Evolutionary conservation across 345 rosid species (phyloP).

Genomic region (Brassica carinata): DNA sequence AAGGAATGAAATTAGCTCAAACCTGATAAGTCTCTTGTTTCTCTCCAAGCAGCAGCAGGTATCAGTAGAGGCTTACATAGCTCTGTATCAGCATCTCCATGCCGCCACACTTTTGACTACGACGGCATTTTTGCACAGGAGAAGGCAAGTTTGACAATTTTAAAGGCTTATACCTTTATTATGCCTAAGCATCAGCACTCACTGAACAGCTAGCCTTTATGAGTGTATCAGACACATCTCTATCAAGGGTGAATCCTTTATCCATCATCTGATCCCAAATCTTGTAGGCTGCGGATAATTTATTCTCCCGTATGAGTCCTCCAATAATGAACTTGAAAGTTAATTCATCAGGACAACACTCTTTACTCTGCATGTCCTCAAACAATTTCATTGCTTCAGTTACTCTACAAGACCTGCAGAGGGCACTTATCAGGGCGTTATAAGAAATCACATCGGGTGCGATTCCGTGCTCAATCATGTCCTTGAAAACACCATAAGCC

Average conservation of each 20-base stretch:
- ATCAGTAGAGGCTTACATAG: conserved; percentile 12
- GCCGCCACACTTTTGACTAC: conserved; percentile 7
- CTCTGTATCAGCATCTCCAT: conserved; percentile 20
- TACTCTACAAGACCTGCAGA: conserved; percentile 66
- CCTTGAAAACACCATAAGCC: conserved; percentile 60
- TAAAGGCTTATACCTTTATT: background rate
- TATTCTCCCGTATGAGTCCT: conserved; percentile 71
- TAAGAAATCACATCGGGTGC: conserved; percentile 73
- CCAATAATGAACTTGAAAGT: conserved; percentile 84
- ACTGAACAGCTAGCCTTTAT: conserved; percentile 44
- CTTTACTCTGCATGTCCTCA: conserved; percentile 70
- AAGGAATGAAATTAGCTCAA: conserved; percentile 30
- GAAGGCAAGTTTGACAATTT: conserved; percentile 5
- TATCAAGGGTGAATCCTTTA: conserved; percentile 90
- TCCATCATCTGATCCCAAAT: conserved; percentile 99
- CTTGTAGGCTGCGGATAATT: conserved; percentile 61
- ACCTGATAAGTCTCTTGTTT: conserved; percentile 42
- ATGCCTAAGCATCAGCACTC: conserved; percentile 32
- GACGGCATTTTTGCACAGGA: conserved; percentile 26
- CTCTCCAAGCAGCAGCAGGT: conserved; percentile 27
- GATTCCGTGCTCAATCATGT: conserved; percentile 76
- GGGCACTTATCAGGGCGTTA: conserved; percentile 80
- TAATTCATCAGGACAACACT: conserved; percentile 72
- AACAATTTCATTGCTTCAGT: conserved; percentile 65
- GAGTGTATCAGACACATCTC: conserved; percentile 65